A percentile compares a stretch with the other conserved stretches of the same genome.
These are phyloP conservation scores for Trypanosoma congolense DNA, from an alignment of 208 protist species.

Conservation along the genomic window DNA sequence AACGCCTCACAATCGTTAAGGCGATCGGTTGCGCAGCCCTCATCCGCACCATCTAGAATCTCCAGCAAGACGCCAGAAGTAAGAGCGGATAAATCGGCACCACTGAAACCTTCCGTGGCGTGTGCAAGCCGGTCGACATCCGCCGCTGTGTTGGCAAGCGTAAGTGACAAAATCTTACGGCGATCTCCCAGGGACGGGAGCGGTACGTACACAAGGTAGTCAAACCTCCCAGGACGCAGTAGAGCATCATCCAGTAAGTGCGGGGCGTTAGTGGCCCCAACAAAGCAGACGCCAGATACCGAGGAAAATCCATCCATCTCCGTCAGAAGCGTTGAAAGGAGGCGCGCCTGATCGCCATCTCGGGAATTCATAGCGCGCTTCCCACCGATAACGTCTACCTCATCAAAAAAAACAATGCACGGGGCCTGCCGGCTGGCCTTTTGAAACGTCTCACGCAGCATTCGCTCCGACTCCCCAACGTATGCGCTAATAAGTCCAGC, in stretches of 20 bases:
- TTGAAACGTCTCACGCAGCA: conserved; percentile 81
- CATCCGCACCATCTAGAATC: conserved; percentile 26
- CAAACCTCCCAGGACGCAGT: conserved; percentile 87
- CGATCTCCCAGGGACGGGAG: conserved; percentile 56
- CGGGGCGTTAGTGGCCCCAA: conserved; percentile 90
- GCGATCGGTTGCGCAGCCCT: conserved; percentile 7
- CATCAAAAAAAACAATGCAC: conserved; percentile 94
- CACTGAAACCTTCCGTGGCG: conserved; percentile 75
- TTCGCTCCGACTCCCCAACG: conserved; percentile 92
- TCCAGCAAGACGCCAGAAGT: conserved; percentile 48
- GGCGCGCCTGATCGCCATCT: conserved; percentile 58
- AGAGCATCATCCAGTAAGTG: conserved; percentile 85
- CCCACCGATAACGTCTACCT: conserved; percentile 91
- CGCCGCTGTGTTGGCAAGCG: conserved; percentile 40
- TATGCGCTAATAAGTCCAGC: conserved; percentile 88
- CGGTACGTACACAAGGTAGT: conserved; percentile 82
- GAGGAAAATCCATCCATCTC: conserved; percentile 96
- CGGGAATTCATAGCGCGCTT: conserved; percentile 23
- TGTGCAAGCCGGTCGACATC: conserved; percentile 40
- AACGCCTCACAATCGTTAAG: conserved; percentile 30
- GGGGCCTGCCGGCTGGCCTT: conserved; percentile 76
- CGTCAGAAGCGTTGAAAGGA: conserved; percentile 95
- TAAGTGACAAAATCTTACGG: conserved; percentile 42
- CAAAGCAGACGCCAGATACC: conserved; percentile 75
- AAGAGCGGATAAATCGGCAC: conserved; percentile 69